Conservation (phyloP, 1,284 basidiomycete species). For the Malassezia pachydermatis region DNA sequence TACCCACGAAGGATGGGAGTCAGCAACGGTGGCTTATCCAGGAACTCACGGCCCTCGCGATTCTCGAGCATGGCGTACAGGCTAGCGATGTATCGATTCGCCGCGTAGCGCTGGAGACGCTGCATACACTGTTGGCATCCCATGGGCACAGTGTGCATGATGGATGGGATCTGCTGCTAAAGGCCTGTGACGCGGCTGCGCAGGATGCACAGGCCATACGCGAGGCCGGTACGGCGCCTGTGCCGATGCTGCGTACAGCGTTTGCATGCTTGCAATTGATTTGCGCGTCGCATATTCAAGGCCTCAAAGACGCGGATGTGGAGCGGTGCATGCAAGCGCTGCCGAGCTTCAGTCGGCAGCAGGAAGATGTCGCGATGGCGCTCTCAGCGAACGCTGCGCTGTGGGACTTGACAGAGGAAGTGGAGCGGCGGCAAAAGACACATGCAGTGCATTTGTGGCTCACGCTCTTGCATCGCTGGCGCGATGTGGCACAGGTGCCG, state of each 20-base stretch:
- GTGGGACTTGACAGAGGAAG: slow-evolving; percentile 44
- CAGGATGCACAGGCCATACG: slow-evolving; percentile 13
- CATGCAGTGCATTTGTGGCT: slow-evolving; percentile 58
- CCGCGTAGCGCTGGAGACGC: slow-evolving; percentile 71
- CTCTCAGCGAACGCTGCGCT: slow-evolving; percentile 55
- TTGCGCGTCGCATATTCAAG: slow-evolving; percentile 74
- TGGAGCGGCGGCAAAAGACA: slow-evolving; percentile 24
- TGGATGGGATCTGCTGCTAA: slow-evolving; percentile 87
- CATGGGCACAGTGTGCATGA: slow-evolving; percentile 79
- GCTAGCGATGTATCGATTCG: slow-evolving; percentile 59
- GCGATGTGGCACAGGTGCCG: slow-evolving; percentile 68
- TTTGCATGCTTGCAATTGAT: slow-evolving; percentile 89
- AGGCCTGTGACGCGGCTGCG: slow-evolving; percentile 53
- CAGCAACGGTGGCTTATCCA: slow-evolving; percentile 73
- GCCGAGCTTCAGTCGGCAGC: slow-evolving; percentile 77
- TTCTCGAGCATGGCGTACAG: slow-evolving; percentile 52
- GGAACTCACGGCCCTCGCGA: slow-evolving; percentile 68
- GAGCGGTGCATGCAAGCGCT: slow-evolving; percentile 77
- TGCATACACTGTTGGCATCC: slow-evolving; percentile 73
- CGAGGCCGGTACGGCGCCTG: slow-evolving; percentile 20
- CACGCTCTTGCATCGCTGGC: slow-evolving; percentile 70
- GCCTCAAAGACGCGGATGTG: slow-evolving; percentile 68
- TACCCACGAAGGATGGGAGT: slow-evolving; percentile 52
- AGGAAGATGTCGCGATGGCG: slow-evolving; percentile 82
- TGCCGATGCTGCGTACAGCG: slow-evolving; percentile 62